Conservation (phyloP, 345 rosid species). For the Noccaea bulbosa region DNA sequence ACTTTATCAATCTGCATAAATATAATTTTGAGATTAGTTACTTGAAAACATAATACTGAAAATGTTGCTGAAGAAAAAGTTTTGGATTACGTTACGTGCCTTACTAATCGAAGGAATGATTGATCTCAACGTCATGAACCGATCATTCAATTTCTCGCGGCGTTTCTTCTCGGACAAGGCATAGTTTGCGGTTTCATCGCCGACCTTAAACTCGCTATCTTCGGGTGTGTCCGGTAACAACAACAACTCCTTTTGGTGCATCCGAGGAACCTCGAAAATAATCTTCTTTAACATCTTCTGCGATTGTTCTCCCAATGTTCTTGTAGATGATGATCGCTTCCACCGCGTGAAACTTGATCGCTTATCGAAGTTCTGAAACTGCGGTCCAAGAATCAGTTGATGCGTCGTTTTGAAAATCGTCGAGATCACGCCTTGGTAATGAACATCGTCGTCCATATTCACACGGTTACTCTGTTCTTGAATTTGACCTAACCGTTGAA, state of each 20-base stretch:
- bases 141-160: slow-evolving; percentile 58
- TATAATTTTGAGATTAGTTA: background rate
- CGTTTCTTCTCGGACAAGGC: slow-evolving; percentile 54
- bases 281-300: slow-evolving; percentile 79
- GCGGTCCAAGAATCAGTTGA: slow-evolving; percentile 58
- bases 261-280: slow-evolving; percentile 69
- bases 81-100: slow-evolving; percentile 50
- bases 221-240: slow-evolving; percentile 45
- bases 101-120: slow-evolving; percentile 68
- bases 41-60: background rate
- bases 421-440: slow-evolving; percentile 67
- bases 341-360: slow-evolving; percentile 69
- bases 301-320: slow-evolving; percentile 35
- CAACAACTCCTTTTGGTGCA: slow-evolving; percentile 50
- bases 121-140: slow-evolving; percentile 64
- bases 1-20: slow-evolving; percentile 69
- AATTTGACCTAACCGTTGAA: slow-evolving; percentile 38
- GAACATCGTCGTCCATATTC: slow-evolving; percentile 56
- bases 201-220: slow-evolving; percentile 44
- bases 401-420: slow-evolving; percentile 66
- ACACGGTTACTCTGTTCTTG: slow-evolving; percentile 50
- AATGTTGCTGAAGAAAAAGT: background rate
- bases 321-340: slow-evolving; percentile 50
- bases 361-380: slow-evolving; percentile 49
- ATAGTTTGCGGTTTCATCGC: slow-evolving; percentile 54